A percentile compares a stretch with the other conserved stretches of the same genome.
phyloP scores from a whole-genome alignment of 768 basidiomycete species.

The Psilocybe sp. region DNA sequence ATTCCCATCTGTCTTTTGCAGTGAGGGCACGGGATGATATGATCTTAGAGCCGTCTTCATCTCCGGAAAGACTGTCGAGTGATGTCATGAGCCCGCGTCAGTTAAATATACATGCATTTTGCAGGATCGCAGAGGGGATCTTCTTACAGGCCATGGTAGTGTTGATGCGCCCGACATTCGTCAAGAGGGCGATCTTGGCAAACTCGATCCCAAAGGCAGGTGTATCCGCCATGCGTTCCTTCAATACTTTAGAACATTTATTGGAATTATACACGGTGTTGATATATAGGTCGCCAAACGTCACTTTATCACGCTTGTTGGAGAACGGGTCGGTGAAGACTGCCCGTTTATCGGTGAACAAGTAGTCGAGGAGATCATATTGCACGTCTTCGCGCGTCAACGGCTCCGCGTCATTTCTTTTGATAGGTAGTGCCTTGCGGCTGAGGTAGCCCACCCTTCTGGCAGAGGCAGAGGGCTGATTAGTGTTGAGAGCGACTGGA shows the following conservation, averaged over 20 bases:
- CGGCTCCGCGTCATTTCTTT: slow-evolving; percentile 80
- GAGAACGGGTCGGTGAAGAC: slow-evolving; percentile 71
- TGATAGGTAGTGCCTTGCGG: slow-evolving; percentile 74
- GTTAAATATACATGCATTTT: slow-evolving; percentile 17
- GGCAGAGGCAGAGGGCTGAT: slow-evolving; percentile 8
- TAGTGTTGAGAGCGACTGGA: slow-evolving; percentile 6
- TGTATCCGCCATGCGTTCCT: slow-evolving; percentile 83
- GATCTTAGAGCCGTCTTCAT: slow-evolving; percentile 90
- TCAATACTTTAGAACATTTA: slow-evolving; percentile 85
- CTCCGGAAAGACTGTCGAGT: slow-evolving; percentile 75
- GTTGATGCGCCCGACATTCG: slow-evolving; percentile 89
- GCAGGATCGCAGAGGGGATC: slow-evolving; percentile 10
- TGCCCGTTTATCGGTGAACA: slow-evolving; percentile 66
- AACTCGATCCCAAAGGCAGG: slow-evolving; percentile 78
- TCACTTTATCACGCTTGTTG: slow-evolving; percentile 50
- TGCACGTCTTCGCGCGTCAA: slow-evolving; percentile 83
- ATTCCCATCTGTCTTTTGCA: slow-evolving; percentile 86
- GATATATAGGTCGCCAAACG: slow-evolving; percentile 82
- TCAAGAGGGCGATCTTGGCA: slow-evolving; percentile 79
- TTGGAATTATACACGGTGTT: slow-evolving; percentile 76
- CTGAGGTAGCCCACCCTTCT: slow-evolving; percentile 57
- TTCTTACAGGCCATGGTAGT: slow-evolving; percentile 85
- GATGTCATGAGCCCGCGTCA: slow-evolving; percentile 20
- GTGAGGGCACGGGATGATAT: slow-evolving; percentile 87
- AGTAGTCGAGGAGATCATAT: slow-evolving; percentile 76